Conservation (phyloP, 2,329 filamentous ascomycete genomes). For the Oidium heveae region DNA sequence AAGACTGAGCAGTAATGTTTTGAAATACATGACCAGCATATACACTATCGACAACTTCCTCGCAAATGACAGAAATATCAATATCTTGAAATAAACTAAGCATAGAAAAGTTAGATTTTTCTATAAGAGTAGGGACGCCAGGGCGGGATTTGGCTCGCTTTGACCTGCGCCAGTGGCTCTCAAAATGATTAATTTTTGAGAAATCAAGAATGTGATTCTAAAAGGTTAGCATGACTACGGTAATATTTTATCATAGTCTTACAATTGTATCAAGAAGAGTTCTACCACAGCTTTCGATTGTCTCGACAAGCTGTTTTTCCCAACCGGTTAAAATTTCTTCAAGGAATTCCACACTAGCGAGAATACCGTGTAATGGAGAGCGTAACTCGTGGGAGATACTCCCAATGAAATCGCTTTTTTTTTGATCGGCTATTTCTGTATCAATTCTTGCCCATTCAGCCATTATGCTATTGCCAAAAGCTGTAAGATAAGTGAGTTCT, state of each 20-base stretch:
- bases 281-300: conserved; percentile 15
- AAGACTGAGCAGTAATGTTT: conserved; percentile 11
- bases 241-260: conserved; percentile 1
- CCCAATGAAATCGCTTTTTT: conserved; percentile 32
- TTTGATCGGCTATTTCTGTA: conserved; percentile 23
- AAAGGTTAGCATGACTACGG: background rate
- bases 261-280: conserved; percentile 17
- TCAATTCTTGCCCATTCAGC: conserved; percentile 28
- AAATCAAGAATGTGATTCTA: conserved; percentile 19
- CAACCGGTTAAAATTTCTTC: conserved; percentile 15
- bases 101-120: conserved; percentile 13
- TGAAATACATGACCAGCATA: conserved; percentile 14
- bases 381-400: conserved; percentile 32
- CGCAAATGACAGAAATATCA: conserved; percentile 12
- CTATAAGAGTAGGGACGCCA: conserved; percentile 4
- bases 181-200: conserved; percentile 16
- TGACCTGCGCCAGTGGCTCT: conserved; percentile 13
- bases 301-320: conserved; percentile 13
- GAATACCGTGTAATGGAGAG: conserved; percentile 30
- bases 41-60: conserved; percentile 15
- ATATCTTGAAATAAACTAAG: conserved; percentile 14
- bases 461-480: conserved; percentile 26
- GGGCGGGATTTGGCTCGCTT: conserved; percentile 4
- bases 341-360: conserved; percentile 25
- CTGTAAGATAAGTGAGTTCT: conserved; percentile 17